phyloP scores from a whole-genome alignment of 139 green algal genomes.

The Chlamydomonas asymmetrica region DNA sequence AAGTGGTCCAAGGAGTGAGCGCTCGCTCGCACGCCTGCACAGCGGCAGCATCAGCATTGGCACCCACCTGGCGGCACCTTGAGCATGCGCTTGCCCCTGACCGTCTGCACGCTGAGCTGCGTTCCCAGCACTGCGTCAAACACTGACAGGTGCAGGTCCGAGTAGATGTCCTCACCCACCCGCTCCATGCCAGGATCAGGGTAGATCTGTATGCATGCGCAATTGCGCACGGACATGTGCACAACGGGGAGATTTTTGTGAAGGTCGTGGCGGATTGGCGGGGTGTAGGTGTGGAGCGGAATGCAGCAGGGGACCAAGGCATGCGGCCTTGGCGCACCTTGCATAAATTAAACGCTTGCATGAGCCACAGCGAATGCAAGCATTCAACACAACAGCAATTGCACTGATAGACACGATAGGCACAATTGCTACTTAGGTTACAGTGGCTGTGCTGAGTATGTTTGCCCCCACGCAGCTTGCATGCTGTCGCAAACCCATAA shows the following conservation, averaged over 20 bases:
- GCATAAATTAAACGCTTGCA: not conserved
- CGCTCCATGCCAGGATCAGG: slow-evolving; percentile 16
- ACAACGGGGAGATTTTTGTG: too few relatives aligned
- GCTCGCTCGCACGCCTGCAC: not conserved
- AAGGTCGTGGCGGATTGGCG: too few relatives aligned
- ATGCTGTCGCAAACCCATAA: not conserved
- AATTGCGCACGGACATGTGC: too few relatives aligned
- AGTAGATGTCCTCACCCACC: slow-evolving; percentile 34
- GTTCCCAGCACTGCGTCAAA: slow-evolving; percentile 28
- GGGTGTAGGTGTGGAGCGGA: not conserved
- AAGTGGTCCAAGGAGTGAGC: not conserved
- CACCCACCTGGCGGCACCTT: slow-evolving; percentile 31
- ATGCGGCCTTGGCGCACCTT: not conserved
- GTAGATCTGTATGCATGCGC: slow-evolving; percentile 13
- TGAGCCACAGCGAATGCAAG: not conserved
- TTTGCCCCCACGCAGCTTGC: not conserved
- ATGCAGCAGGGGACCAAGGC: not conserved
- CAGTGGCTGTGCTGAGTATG: not conserved
- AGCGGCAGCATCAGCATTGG: not conserved
- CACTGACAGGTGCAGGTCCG: slow-evolving; percentile 13
- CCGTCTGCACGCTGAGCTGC: slow-evolving; percentile 24
- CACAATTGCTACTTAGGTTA: too few relatives aligned
- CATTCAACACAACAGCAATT: too few relatives aligned
- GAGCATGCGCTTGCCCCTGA: slow-evolving; percentile 20
- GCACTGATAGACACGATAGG: too few relatives aligned